Percentiles rank a stretch among this genome's conserved stretches.
Conservation (phyloP, 2,329 filamentous ascomycete genomes). For the Xylariaceae sp. region DNA sequence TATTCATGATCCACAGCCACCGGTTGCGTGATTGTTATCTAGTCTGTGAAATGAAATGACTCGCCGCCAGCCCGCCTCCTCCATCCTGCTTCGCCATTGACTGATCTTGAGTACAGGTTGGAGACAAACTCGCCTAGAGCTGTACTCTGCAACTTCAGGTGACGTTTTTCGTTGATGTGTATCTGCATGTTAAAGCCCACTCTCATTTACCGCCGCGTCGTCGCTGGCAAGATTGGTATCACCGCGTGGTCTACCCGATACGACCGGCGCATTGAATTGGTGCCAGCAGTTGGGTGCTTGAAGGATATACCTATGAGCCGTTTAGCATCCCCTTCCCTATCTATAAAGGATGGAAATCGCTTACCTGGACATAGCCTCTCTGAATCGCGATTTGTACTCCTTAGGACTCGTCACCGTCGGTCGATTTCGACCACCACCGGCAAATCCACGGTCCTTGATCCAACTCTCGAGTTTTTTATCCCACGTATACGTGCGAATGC, state of each 20-base stretch:
- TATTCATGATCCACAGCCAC: constrained; percentile 6
- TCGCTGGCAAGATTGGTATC: constrained; percentile 22
- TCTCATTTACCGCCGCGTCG: constrained; percentile 16
- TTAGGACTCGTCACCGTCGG: constrained; percentile 96
- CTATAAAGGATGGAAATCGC: background rate
- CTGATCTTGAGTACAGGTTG: background rate
- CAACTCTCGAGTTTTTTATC: constrained; percentile 99
- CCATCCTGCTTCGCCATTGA: background rate
- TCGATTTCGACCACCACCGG: constrained; percentile 67
- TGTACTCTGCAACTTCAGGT: background rate
- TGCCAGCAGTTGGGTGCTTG: constrained; percentile 74
- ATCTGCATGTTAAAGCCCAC: background rate
- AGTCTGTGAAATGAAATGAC: background rate
- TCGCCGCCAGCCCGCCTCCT: background rate
- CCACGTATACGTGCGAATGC: constrained; percentile 97
- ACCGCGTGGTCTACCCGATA: constrained; percentile 22
- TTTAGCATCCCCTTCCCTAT: constrained; percentile 12
- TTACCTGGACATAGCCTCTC: constrained; percentile 92
- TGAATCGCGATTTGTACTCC: constrained; percentile 93
- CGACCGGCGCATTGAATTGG: constrained; percentile 46
- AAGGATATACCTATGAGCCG: constrained; percentile 55
- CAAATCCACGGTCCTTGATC: constrained; percentile 95
- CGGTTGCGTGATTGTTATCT: background rate
- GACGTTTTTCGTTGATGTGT: background rate
- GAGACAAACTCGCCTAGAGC: background rate